phyloP scores from a whole-genome alignment of 2,329 filamentous ascomycete species.

The Xenoacremonium recifei region DNA sequence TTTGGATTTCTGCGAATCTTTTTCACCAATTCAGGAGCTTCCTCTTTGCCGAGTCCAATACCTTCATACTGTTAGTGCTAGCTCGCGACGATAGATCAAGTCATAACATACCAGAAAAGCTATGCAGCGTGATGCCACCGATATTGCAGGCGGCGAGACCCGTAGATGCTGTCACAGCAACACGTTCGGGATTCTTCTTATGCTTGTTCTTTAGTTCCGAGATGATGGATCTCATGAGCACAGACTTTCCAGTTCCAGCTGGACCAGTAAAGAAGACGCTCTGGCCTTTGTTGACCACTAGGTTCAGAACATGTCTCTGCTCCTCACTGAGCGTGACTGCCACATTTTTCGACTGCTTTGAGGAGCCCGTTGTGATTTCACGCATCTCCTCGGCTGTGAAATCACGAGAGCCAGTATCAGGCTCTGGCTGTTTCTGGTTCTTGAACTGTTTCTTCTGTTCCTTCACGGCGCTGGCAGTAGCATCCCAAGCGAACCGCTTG shows the following conservation, averaged over 20 bases:
- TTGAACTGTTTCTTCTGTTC: conserved; percentile 74
- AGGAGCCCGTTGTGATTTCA: conserved; percentile 39
- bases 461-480: conserved; percentile 37
- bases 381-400: conserved; percentile 35
- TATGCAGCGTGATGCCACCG: conserved; percentile 91
- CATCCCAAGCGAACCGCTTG: conserved; percentile 24
- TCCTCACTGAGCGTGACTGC: conserved; percentile 78
- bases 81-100: neutral
- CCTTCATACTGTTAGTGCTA: conserved; percentile 19
- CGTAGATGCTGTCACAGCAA: conserved; percentile 94
- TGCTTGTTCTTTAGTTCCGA: conserved; percentile 75
- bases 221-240: conserved; percentile 91
- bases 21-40: conserved; percentile 74
- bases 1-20: conserved; percentile 90
- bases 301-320: conserved; percentile 77
- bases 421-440: conserved; percentile 48
- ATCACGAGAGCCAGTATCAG: conserved; percentile 36
- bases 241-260: conserved; percentile 94
- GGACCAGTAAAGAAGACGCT: conserved; percentile 99
- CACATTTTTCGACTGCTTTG: conserved; percentile 34
- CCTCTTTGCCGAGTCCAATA: conserved; percentile 92
- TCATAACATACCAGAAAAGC: conserved; percentile 69
- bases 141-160: conserved; percentile 96
- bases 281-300: conserved; percentile 76
- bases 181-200: conserved; percentile 71